Conservation (phyloP, 805 yeast species). For the Ogataea pilisensis region DNA sequence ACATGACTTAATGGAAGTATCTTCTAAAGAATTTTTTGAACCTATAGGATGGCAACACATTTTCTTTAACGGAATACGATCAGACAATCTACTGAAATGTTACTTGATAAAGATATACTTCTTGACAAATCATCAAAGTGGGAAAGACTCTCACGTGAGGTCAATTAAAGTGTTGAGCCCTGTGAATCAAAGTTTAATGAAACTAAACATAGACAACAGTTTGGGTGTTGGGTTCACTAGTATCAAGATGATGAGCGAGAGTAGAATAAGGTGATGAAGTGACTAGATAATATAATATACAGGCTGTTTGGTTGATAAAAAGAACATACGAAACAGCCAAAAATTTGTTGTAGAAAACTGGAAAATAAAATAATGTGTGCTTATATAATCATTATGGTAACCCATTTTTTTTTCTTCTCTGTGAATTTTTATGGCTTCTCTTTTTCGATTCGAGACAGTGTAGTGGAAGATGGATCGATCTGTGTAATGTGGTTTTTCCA, state of each 20-base stretch:
- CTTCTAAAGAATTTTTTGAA: conserved; percentile 51
- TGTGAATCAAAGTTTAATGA: conserved; percentile 24
- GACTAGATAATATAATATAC: no score
- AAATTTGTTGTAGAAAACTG: no score
- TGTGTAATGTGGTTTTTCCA: no score
- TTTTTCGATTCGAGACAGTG: no score
- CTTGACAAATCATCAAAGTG: conserved; percentile 83
- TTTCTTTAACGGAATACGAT: conserved; percentile 49
- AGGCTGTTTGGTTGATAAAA: not conserved
- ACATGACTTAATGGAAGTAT: conserved; percentile 70
- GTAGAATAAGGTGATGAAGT: conserved; percentile 28
- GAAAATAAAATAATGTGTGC: no score
- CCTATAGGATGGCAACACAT: conserved; percentile 80
- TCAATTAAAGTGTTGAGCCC: conserved; percentile 61
- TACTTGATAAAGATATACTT: conserved; percentile 61
- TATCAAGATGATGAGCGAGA: conserved; percentile 29
- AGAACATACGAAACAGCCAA: not conserved
- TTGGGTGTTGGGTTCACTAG: conserved; percentile 32
- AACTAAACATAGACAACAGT: conserved; percentile 18
- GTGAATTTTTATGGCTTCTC: no score
- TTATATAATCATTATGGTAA: no score
- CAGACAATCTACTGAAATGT: conserved; percentile 58
- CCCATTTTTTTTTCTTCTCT: no score
- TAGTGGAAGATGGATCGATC: no score
- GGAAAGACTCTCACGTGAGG: conserved; percentile 90